Conservation (phyloP, 179 eudicot species). For the Nepenthes alata region DNA sequence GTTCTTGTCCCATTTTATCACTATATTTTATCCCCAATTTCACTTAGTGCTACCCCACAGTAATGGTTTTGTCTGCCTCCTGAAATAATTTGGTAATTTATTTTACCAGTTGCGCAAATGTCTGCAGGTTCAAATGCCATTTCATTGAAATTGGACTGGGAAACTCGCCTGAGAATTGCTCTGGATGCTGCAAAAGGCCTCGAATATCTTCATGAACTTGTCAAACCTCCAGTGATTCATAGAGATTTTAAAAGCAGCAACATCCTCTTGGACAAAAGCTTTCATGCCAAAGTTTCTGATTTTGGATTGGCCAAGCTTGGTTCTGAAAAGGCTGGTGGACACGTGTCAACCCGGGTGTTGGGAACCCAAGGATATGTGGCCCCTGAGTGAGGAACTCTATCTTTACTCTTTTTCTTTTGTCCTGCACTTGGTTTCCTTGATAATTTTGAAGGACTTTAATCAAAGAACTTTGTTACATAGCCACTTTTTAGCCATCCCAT, state of each 20-base stretch:
- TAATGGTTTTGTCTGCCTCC: too few relatives aligned
- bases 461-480: too few relatives aligned
- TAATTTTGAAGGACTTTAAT: too few relatives aligned
- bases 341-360: conserved; percentile 87
- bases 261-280: conserved; percentile 67
- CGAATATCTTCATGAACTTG: conserved; percentile 89
- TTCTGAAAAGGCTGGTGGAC: conserved; percentile 84
- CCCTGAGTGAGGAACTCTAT: conserved; percentile 55
- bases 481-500: too few relatives aligned
- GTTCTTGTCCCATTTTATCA: too few relatives aligned
- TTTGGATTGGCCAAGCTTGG: conserved; percentile 93
- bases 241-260: conserved; percentile 93
- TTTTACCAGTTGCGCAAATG: background rate
- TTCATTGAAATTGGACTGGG: conserved; percentile 60
- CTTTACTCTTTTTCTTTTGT: background rate
- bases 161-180: conserved; percentile 64
- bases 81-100: background rate
- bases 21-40: too few relatives aligned
- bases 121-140: conserved; percentile 37
- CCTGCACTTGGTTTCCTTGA: too few relatives aligned
- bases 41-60: too few relatives aligned
- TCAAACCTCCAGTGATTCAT: conserved; percentile 89
- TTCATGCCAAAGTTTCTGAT: conserved; percentile 88
- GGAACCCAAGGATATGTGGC: conserved; percentile 97
- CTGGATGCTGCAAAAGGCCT: conserved; percentile 92